Percentiles rank a stretch among this genome's conserved stretches.
These are phyloP conservation scores for Solanum dulcamara DNA, from an alignment of 257 asterid species.

Conservation along the genomic window DNA sequence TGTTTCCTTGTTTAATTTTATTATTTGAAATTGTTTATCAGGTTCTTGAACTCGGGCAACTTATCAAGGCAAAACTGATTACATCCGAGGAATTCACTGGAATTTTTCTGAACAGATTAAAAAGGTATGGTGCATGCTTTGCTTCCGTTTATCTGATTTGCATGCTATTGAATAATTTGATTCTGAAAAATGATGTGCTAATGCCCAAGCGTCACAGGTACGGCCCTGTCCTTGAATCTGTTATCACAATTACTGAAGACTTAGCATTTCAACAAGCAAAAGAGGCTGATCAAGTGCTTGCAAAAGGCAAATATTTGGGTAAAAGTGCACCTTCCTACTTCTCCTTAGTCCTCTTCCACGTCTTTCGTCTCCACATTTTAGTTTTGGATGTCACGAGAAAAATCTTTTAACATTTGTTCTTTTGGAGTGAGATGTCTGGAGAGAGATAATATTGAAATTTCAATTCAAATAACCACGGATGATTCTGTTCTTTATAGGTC, in stretches of 20 bases:
- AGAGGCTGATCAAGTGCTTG: slow-evolving; percentile 62
- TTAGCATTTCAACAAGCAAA: slow-evolving; percentile 76
- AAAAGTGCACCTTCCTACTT: not conserved
- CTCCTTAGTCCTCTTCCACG: not conserved
- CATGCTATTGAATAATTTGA: not conserved
- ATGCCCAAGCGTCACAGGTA: slow-evolving; percentile 26
- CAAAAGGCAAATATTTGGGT: slow-evolving; percentile 65
- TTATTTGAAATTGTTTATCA: slow-evolving; percentile 11
- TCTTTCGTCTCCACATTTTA: not conserved
- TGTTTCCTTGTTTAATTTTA: not conserved
- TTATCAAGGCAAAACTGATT: slow-evolving; percentile 52
- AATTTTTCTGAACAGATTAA: slow-evolving; percentile 55
- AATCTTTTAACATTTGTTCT: not conserved
- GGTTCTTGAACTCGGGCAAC: slow-evolving; percentile 81
- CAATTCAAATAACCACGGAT: not conserved
- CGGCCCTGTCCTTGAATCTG: slow-evolving; percentile 75
- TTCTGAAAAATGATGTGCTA: not conserved
- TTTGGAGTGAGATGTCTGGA: not conserved
- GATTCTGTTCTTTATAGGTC: slow-evolving; percentile 38
- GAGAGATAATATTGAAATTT: not conserved
- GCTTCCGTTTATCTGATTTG: not conserved
- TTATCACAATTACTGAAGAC: slow-evolving; percentile 79
- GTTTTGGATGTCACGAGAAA: not conserved
- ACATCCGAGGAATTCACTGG: slow-evolving; percentile 68
- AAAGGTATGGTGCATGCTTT: slow-evolving; percentile 32